Percentiles rank a stretch among this genome's conserved stretches.
These are phyloP conservation scores for Lanmaoa pseudosensibilis DNA, from an alignment of 768 basidiomycete genomes.

Conservation along the genomic window DNA sequence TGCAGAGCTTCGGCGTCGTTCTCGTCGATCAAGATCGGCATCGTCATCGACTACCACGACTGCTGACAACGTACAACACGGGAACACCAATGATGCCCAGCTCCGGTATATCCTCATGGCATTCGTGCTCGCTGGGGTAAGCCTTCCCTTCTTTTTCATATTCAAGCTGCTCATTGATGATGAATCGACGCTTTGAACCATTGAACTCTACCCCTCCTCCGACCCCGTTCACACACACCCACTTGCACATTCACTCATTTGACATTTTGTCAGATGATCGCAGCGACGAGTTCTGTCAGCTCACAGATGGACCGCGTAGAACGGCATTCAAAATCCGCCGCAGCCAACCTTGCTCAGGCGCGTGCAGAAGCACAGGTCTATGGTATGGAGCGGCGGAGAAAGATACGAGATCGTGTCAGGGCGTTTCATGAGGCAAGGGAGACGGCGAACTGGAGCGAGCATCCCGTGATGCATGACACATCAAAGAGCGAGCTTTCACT, in stretches of 20 bases:
- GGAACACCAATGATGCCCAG: not conserved
- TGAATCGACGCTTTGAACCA: not conserved
- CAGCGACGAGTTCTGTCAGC: constrained; percentile 9
- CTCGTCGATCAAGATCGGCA: constrained; percentile 22
- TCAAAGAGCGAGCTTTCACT: not conserved
- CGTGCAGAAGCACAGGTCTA: constrained; percentile 54
- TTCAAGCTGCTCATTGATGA: not conserved
- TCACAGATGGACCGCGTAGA: constrained; percentile 37
- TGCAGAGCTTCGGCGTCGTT: constrained; percentile 51
- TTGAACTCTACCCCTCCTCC: not conserved
- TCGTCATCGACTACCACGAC: constrained; percentile 29
- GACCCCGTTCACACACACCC: not conserved
- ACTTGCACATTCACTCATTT: not conserved
- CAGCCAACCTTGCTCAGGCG: constrained; percentile 57
- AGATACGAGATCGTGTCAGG: constrained; percentile 49
- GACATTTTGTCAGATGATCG: constrained; percentile 4
- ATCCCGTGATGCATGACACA: not conserved
- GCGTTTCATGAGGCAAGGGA: constrained; percentile 24
- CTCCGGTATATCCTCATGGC: constrained; percentile 15
- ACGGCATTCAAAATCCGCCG: constrained; percentile 49
- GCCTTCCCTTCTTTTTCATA: not conserved
- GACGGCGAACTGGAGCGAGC: not conserved
- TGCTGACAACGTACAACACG: not conserved
- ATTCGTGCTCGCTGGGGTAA: constrained; percentile 17
- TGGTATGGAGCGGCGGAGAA: constrained; percentile 52